Percentiles rank a stretch among this genome's conserved stretches.
Conservation (phyloP, 176 grass and related monocot genomes). For the Pontederia crassipes region DNA sequence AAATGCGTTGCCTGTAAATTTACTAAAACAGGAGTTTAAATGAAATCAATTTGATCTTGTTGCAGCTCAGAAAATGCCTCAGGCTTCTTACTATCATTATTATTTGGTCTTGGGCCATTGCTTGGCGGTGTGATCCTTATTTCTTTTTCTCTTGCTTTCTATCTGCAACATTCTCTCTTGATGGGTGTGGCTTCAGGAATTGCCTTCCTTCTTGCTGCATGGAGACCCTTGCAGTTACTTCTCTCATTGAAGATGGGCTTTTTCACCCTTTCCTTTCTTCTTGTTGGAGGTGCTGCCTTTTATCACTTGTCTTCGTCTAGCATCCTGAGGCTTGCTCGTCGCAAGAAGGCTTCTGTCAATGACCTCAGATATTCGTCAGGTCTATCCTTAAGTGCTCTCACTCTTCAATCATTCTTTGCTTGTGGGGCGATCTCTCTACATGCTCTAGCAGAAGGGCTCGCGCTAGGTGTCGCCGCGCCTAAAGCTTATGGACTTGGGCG, state of each 20-base stretch:
- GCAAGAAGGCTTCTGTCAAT: conserved; percentile 58
- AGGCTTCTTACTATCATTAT: conserved; percentile 76
- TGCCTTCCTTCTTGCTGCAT: conserved; percentile 82
- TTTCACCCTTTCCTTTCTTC: conserved; percentile 42
- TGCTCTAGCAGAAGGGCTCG: conserved; percentile 76
- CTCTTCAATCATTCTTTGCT: conserved; percentile 70
- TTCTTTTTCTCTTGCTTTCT: conserved; percentile 60
- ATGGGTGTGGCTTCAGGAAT: conserved; percentile 91
- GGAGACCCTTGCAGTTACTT: conserved; percentile 84
- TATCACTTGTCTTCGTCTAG: conserved; percentile 37
- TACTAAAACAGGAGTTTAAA: too few species aligned
- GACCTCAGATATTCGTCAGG: conserved; percentile 34
- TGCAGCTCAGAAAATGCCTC: conserved; percentile 66
- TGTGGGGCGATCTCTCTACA: conserved; percentile 76
- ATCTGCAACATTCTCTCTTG: conserved; percentile 73
- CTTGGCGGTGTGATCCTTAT: conserved; percentile 80
- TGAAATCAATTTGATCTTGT: conserved; percentile 24
- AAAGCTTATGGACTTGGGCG: conserved; percentile 88
- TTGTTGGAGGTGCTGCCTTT: conserved; percentile 42
- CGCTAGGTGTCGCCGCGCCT: conserved; percentile 78
- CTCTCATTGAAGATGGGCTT: conserved; percentile 67
- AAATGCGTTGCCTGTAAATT: too few species aligned
- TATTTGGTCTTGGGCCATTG: conserved; percentile 93
- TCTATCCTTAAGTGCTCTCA: conserved; percentile 64
- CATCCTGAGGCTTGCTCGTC: conserved; percentile 49